These are phyloP conservation scores for Haplosporangium sp. DNA, from an alignment of 371 early-diverging fungal genomes.

Conservation along the genomic window DNA sequence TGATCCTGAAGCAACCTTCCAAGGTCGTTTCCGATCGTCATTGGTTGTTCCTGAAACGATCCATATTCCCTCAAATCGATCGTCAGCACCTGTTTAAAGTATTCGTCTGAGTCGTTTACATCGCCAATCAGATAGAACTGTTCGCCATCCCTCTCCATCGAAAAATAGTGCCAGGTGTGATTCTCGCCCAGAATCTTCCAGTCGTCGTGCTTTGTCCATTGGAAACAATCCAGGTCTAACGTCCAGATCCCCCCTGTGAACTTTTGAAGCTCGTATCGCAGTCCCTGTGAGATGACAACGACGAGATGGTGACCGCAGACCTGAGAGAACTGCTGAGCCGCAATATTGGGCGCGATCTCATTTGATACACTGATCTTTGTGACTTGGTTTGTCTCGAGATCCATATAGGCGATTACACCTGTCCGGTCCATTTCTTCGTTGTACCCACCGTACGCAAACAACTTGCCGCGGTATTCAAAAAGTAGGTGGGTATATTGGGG, in stretches of 20 bases:
- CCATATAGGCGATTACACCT: slow-evolving; percentile 68
- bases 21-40: slow-evolving; percentile 67
- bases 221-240: slow-evolving; percentile 68
- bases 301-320: slow-evolving; percentile 72
- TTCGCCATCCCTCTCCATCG: slow-evolving; percentile 67
- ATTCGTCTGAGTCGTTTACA: slow-evolving; percentile 69
- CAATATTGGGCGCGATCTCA: slow-evolving; percentile 65
- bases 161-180: slow-evolving; percentile 74
- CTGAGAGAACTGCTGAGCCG: slow-evolving; percentile 76
- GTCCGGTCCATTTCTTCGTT: slow-evolving; percentile 73
- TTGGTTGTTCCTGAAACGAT: slow-evolving; percentile 64
- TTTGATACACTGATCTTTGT: slow-evolving; percentile 66
- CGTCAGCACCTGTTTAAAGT: slow-evolving; percentile 64
- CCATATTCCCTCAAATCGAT: slow-evolving; percentile 73
- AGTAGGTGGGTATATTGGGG: slow-evolving; percentile 70
- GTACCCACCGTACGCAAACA: slow-evolving; percentile 76
- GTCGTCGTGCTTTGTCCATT: slow-evolving; percentile 71
- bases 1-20: slow-evolving; percentile 59
- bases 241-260: slow-evolving; percentile 71
- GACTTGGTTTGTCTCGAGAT: slow-evolving; percentile 58
- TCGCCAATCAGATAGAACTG: slow-evolving; percentile 71
- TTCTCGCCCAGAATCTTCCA: slow-evolving; percentile 62
- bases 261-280: slow-evolving; percentile 56
- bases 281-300: slow-evolving; percentile 67
- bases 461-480: slow-evolving; percentile 64